These are phyloP conservation scores for Fragaria nilgerrensis DNA, from an alignment of 306 rosid species.

Conservation along the genomic window DNA sequence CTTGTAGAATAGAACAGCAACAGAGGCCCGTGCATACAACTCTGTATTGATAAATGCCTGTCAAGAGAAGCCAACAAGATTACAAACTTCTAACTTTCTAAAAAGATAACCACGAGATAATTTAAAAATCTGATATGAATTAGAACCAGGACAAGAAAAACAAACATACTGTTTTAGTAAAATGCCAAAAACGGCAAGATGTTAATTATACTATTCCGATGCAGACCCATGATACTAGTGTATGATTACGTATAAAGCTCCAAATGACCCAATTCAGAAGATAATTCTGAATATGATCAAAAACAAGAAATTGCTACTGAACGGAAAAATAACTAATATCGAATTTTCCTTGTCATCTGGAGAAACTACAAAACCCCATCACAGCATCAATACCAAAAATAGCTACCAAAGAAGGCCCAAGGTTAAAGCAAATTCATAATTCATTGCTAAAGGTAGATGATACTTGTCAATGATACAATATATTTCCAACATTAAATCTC, in stretches of 20 bases:
- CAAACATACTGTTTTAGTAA: not conserved
- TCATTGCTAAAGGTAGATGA: not conserved
- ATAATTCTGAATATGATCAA: not conserved
- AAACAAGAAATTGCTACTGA: not conserved
- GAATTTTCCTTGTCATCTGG: not conserved
- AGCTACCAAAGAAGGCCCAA: not conserved
- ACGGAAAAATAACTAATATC: not conserved
- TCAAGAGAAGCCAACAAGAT: conserved; percentile 28
- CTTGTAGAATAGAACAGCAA: conserved; percentile 84
- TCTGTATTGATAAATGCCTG: conserved; percentile 95
- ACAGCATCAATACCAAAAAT: not conserved
- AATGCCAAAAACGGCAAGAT: not conserved
- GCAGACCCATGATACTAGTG: not conserved
- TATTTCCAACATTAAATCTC: conserved; percentile 6
- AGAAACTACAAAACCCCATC: not conserved
- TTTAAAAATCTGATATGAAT: not conserved
- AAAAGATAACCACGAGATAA: conserved; percentile 8
- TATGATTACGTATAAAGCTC: not conserved
- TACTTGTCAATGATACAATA: not conserved
- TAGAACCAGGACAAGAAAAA: not conserved
- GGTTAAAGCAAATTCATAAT: not conserved
- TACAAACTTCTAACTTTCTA: conserved; percentile 16
- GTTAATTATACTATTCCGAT: not conserved
- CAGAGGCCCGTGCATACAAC: conserved; percentile 94
- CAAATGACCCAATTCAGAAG: not conserved